A percentile compares a stretch with the other conserved stretches of the same genome.
phyloP scores from a whole-genome alignment of 495 filamentous ascomycete genomes.

The Pseudomonodictys pantanalensis region DNA sequence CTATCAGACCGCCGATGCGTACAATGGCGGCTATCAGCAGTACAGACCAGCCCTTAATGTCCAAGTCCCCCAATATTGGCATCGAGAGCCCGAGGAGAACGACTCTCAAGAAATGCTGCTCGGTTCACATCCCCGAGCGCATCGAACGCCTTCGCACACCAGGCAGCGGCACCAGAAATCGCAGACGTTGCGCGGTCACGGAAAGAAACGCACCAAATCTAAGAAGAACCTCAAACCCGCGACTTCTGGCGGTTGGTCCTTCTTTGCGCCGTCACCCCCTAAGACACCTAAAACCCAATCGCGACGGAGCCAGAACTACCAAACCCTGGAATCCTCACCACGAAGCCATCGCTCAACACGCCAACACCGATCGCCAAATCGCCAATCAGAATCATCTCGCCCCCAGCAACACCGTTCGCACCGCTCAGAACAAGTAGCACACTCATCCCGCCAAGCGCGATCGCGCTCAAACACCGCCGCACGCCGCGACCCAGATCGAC shows the following conservation, averaged over 20 bases:
- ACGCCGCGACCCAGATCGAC: conserved; percentile 25
- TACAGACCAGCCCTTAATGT: conserved; percentile 24
- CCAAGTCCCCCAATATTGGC: conserved; percentile 25
- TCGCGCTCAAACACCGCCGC: conserved; percentile 28
- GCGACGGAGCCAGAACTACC: conserved; percentile 9
- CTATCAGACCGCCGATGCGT: too few species aligned
- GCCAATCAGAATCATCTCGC: conserved; percentile 9
- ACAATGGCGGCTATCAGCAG: too few species aligned
- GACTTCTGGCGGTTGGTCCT: conserved; percentile 14
- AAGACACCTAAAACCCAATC: conserved; percentile 14
- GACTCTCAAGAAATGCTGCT: conserved; percentile 31
- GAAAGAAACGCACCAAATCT: conserved; percentile 33
- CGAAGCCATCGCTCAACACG: conserved; percentile 19
- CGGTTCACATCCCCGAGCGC: conserved; percentile 30
- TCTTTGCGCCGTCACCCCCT: conserved; percentile 24
- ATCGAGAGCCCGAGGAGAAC: conserved; percentile 16
- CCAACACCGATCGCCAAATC: not conserved
- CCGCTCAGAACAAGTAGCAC: conserved; percentile 21
- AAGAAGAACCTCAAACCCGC: conserved; percentile 14
- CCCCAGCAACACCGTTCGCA: conserved; percentile 12
- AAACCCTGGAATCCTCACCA: conserved; percentile 12
- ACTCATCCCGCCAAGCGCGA: conserved; percentile 5
- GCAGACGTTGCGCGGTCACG: conserved; percentile 24
- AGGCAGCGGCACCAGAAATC: conserved; percentile 28
- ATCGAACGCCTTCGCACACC: conserved; percentile 24